Conservation (phyloP, 2,329 filamentous ascomycete species). For the Drechslerella coelobrocha region DNA sequence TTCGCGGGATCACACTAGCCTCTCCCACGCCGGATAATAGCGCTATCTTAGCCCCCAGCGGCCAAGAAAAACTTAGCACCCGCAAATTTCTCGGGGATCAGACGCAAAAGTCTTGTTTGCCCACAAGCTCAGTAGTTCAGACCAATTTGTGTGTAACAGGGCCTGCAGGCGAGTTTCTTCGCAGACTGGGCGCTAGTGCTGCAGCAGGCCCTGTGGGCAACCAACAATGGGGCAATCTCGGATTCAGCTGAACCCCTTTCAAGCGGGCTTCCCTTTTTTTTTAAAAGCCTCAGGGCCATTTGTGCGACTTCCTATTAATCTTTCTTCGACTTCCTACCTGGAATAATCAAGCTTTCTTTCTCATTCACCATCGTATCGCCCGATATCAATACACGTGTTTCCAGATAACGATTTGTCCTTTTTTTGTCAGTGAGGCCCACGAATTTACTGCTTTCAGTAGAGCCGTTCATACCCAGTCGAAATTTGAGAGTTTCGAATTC, state of each 20-base stretch:
- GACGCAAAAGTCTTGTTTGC: background rate
- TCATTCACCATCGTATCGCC: background rate
- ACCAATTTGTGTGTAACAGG: slow-evolving; percentile 8
- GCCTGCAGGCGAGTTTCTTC: background rate
- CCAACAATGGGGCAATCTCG: background rate
- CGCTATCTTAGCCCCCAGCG: background rate
- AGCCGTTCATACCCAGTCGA: too few species aligned
- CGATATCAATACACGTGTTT: background rate
- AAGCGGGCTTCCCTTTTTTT: background rate
- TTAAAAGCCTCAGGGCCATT: background rate
- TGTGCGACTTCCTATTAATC: background rate
- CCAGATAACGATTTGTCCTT: too few species aligned
- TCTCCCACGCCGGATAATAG: background rate
- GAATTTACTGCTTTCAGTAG: too few species aligned
- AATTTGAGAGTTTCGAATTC: too few species aligned
- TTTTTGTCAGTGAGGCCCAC: too few species aligned
- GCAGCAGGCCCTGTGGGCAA: background rate
- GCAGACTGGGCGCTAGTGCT: background rate
- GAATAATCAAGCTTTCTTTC: background rate
- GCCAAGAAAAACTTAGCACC: background rate
- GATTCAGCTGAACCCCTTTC: background rate
- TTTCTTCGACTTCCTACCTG: background rate
- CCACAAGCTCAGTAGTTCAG: background rate
- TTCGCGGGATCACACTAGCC: too few species aligned
- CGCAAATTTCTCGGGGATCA: background rate